Evolutionary conservation across 371 early-diverging fungal genomes (phyloP).

Genomic region (Quaeritorhiza haematococci): DNA sequence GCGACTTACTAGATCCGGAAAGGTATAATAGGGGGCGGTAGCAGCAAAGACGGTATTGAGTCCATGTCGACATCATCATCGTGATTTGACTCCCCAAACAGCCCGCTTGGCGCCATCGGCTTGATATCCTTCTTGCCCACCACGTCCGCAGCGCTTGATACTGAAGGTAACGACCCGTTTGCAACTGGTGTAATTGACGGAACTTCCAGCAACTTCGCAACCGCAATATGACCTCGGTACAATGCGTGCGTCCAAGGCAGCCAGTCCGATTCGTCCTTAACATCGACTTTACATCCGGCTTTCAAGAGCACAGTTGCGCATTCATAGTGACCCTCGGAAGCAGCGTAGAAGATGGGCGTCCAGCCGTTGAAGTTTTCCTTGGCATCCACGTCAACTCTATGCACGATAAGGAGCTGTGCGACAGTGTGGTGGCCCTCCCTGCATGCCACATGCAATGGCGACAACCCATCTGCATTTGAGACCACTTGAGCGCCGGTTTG

Average conservation of each 20-base stretch:
- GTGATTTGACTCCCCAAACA: slow-evolving; percentile 16
- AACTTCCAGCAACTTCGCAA: slow-evolving; percentile 40
- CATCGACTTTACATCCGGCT: slow-evolving; percentile 71
- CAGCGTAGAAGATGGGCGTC: slow-evolving; percentile 94
- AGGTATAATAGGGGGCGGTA: slow-evolving; percentile 96
- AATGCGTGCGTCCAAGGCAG: slow-evolving; percentile 60
- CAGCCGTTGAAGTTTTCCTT: slow-evolving; percentile 88
- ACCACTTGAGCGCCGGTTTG: slow-evolving; percentile 63
- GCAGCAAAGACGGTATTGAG: slow-evolving; percentile 72
- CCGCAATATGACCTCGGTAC: slow-evolving; percentile 42
- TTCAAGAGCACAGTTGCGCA: slow-evolving; percentile 75
- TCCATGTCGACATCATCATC: slow-evolving; percentile 57
- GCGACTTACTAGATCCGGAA: slow-evolving; percentile 74
- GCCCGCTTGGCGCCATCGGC: slow-evolving; percentile 37
- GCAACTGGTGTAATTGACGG: not conserved
- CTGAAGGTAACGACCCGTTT: no score
- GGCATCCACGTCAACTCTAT: slow-evolving; percentile 69
- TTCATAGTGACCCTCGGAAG: slow-evolving; percentile 81
- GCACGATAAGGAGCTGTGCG: slow-evolving; percentile 64
- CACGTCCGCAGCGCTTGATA: not conserved
- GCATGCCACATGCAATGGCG: slow-evolving; percentile 83
- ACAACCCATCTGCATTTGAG: slow-evolving; percentile 69
- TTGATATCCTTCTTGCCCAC: slow-evolving; percentile 3
- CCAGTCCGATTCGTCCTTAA: slow-evolving; percentile 78
- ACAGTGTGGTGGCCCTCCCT: slow-evolving; percentile 80